Conservation (phyloP, 2,329 filamentous ascomycete species). For the Monascus ruber region DNA sequence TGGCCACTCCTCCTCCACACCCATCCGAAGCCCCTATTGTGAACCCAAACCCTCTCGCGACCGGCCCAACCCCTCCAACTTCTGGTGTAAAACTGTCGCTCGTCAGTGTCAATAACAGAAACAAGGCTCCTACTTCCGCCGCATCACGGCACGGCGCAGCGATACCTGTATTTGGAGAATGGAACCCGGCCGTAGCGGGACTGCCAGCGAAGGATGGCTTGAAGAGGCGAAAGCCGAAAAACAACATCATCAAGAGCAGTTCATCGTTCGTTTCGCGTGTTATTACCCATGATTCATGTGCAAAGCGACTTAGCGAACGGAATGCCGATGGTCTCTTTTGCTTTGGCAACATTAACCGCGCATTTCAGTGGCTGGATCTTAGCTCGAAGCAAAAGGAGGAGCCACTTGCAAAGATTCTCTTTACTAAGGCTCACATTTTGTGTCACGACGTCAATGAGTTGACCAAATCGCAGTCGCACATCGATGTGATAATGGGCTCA, state of each 20-base stretch:
- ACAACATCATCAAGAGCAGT: constrained; percentile 96
- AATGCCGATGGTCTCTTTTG: constrained; percentile 70
- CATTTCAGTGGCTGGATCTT: constrained; percentile 91
- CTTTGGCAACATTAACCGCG: constrained; percentile 91
- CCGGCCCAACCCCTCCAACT: constrained; percentile 70
- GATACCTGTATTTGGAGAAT: constrained; percentile 67
- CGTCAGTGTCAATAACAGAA: constrained; percentile 55
- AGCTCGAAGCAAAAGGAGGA: constrained; percentile 62
- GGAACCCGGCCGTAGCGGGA: constrained; percentile 60
- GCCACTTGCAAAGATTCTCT: constrained; percentile 87
- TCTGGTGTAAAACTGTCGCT: constrained; percentile 76
- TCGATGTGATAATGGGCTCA: constrained; percentile 91
- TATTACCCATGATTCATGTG: constrained; percentile 72
- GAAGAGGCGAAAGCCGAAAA: constrained; percentile 90
- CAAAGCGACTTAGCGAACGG: constrained; percentile 69
- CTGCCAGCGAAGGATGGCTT: constrained; percentile 52
- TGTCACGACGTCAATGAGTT: constrained; percentile 84
- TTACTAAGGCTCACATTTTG: constrained; percentile 89
- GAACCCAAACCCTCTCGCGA: constrained; percentile 85
- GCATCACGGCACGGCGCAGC: constrained; percentile 30
- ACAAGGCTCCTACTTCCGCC: constrained; percentile 28
- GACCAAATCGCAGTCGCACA: constrained; percentile 67
- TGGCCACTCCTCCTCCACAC: constrained; percentile 89
- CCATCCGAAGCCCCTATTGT: constrained; percentile 80
- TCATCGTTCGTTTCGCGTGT: constrained; percentile 97